These are phyloP conservation scores for Yamadazyma friedrichii DNA, from an alignment of 1,139 yeast species.

Conservation along the genomic window DNA sequence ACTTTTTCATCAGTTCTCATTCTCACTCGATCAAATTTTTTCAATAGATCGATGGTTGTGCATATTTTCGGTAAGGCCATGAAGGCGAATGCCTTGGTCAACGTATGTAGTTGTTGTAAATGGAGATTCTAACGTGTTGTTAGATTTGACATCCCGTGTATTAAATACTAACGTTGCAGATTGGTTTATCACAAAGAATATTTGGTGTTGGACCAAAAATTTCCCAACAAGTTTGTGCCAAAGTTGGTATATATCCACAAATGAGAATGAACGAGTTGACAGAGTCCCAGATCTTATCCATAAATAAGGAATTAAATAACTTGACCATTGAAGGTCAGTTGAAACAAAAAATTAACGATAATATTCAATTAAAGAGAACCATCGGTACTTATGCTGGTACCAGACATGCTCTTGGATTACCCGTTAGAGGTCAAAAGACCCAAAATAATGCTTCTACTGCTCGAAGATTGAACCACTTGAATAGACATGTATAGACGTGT, in stretches of 20 bases:
- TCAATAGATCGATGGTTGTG: constrained; percentile 50
- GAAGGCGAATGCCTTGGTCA: constrained; percentile 48
- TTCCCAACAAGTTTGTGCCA: constrained; percentile 81
- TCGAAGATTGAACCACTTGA: constrained; percentile 73
- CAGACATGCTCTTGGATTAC: constrained; percentile 85
- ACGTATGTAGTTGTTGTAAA: constrained; percentile 27
- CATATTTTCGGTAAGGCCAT: constrained; percentile 75
- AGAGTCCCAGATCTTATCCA: constrained; percentile 82
- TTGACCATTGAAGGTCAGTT: constrained; percentile 85
- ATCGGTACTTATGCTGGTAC: constrained; percentile 88
- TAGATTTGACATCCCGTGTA: neutral
- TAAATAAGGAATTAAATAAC: constrained; percentile 83
- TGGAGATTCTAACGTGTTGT: neutral
- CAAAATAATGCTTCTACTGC: constrained; percentile 91
- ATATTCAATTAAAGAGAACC: constrained; percentile 75
- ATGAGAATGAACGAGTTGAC: constrained; percentile 93
- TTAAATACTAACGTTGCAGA: constrained; percentile 27
- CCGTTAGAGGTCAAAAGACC: constrained; percentile 93
- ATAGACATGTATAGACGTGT: constrained; percentile 40
- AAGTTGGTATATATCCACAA: constrained; percentile 84
- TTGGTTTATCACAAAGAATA: constrained; percentile 77
- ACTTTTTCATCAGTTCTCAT: neutral
- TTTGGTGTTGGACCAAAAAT: constrained; percentile 80
- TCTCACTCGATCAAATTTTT: constrained; percentile 8
- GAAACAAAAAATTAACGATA: constrained; percentile 71